These are phyloP conservation scores for Parathielavia hyrcaniae DNA, from an alignment of 495 filamentous ascomycete species.

Conservation along the genomic window DNA sequence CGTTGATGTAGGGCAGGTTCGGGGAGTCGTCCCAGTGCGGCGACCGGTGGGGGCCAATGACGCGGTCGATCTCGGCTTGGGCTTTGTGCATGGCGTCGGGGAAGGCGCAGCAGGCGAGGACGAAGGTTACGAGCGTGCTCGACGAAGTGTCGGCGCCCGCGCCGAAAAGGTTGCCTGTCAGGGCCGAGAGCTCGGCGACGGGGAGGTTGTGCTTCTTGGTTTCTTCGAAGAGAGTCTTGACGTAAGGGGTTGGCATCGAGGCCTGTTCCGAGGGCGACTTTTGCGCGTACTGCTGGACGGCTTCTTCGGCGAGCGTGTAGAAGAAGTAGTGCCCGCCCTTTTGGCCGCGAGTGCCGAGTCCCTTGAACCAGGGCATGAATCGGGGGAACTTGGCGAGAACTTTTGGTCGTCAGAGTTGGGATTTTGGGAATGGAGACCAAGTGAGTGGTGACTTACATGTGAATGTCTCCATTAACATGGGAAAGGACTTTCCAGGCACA, in stretches of 20 bases:
- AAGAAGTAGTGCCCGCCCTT: constrained; percentile 49
- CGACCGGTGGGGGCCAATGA: constrained; percentile 48
- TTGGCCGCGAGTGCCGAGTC: constrained; percentile 44
- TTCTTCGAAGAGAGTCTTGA: constrained; percentile 49
- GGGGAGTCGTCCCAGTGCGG: constrained; percentile 54
- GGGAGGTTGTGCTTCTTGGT: constrained; percentile 45
- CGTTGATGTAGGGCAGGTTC: constrained; percentile 53
- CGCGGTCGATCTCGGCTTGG: constrained; percentile 51
- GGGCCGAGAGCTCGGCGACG: constrained; percentile 51
- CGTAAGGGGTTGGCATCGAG: constrained; percentile 45
- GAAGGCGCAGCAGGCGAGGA: constrained; percentile 55
- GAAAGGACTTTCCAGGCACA: constrained; percentile 55
- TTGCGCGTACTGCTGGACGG: constrained; percentile 38
- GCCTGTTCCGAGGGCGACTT: constrained; percentile 37
- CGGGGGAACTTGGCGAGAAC: constrained; percentile 51
- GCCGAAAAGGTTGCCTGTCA: constrained; percentile 58
- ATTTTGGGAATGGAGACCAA: neutral
- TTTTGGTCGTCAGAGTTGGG: constrained; percentile 25
- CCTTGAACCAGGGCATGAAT: constrained; percentile 54
- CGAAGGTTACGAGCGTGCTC: constrained; percentile 55
- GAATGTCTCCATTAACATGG: constrained; percentile 57
- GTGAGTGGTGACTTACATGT: constrained; percentile 34
- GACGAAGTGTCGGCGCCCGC: constrained; percentile 63
- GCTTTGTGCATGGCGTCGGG: constrained; percentile 40
- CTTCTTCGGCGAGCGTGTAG: constrained; percentile 51